These are phyloP conservation scores for Suillus weaverae DNA, from an alignment of 768 basidiomycete species.

Conservation along the genomic window DNA sequence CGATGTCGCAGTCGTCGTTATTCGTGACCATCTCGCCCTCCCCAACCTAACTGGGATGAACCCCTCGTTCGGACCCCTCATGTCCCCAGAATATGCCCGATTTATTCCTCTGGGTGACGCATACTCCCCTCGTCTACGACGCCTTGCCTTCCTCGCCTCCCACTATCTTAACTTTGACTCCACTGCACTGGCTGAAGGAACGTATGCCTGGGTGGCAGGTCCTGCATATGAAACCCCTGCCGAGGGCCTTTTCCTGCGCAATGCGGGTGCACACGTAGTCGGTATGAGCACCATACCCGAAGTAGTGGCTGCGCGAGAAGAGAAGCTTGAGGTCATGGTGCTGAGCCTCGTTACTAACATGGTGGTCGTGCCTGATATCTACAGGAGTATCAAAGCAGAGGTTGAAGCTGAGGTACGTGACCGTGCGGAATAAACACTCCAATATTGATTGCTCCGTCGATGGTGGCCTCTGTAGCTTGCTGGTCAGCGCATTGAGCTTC, in stretches of 20 bases:
- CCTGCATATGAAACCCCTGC: slow-evolving; percentile 90
- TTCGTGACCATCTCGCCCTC: slow-evolving; percentile 83
- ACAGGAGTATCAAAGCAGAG: slow-evolving; percentile 70
- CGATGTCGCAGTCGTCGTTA: slow-evolving; percentile 61
- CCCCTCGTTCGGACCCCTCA: slow-evolving; percentile 72
- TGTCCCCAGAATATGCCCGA: slow-evolving; percentile 59
- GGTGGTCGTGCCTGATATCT: slow-evolving; percentile 70
- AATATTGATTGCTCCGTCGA: slow-evolving; percentile 7
- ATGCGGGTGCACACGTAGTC: slow-evolving; percentile 83
- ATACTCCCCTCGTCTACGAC: slow-evolving; percentile 72
- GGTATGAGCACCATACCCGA: slow-evolving; percentile 95
- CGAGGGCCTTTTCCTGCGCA: slow-evolving; percentile 75
- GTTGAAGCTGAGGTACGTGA: slow-evolving; percentile 71
- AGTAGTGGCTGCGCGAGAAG: slow-evolving; percentile 77
- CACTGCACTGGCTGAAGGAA: slow-evolving; percentile 71
- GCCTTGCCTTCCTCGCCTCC: slow-evolving; percentile 70
- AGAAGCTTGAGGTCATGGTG: slow-evolving; percentile 73
- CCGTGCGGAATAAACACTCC: not conserved
- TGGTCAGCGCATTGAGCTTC: slow-evolving; percentile 49
- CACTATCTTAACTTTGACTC: slow-evolving; percentile 54
- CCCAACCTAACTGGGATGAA: slow-evolving; percentile 78
- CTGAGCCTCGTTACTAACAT: slow-evolving; percentile 85
- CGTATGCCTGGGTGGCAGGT: slow-evolving; percentile 88
- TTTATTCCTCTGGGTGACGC: slow-evolving; percentile 86
- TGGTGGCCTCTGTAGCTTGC: slow-evolving; percentile 47